Conservation (phyloP, 192 early-diverging fungal species). For the Gamsiella multidivaricata region DNA sequence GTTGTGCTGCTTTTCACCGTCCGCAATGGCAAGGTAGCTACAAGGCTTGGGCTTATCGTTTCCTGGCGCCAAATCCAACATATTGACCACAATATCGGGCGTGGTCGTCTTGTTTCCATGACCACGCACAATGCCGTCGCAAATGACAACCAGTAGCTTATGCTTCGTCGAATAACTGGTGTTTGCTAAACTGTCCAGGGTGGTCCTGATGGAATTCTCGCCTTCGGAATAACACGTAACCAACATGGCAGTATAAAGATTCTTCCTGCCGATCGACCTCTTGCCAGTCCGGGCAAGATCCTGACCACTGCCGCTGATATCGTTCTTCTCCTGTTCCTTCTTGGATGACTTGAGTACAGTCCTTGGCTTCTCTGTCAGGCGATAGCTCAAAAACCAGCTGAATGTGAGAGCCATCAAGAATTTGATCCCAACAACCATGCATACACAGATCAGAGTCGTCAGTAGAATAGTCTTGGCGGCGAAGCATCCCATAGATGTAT, state of each 20-base stretch:
- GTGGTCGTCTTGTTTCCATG: constrained; percentile 78
- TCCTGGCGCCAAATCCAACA: constrained; percentile 76
- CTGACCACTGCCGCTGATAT: constrained; percentile 18
- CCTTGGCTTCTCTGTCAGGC: constrained; percentile 45
- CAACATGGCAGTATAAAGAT: constrained; percentile 78
- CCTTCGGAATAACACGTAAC: constrained; percentile 96
- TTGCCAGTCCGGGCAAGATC: constrained; percentile 36
- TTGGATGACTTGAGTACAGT: constrained; percentile 5
- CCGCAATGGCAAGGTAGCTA: constrained; percentile 82
- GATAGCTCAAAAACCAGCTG: constrained; percentile 57
- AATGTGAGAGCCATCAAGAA: constrained; percentile 56
- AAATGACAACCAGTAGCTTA: constrained; percentile 87
- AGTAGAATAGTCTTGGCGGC: constrained; percentile 39
- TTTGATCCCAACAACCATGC: constrained; percentile 52
- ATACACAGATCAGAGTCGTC: constrained; percentile 50
- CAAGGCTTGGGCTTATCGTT: constrained; percentile 80
- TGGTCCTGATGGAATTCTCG: constrained; percentile 79
- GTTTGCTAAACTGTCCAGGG: constrained; percentile 85
- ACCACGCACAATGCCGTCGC: constrained; percentile 93
- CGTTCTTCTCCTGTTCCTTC: constrained; percentile 16
- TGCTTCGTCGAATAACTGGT: constrained; percentile 87
- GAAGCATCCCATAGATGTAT: constrained; percentile 57
- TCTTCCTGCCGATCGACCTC: constrained; percentile 33
- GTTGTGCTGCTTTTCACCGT: constrained; percentile 85
- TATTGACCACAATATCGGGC: constrained; percentile 81